Percentiles rank a stretch among this genome's conserved stretches.
These are phyloP conservation scores for Periconia macrospinosa DNA, from an alignment of 2,329 filamentous ascomycete genomes.

Conservation along the genomic window DNA sequence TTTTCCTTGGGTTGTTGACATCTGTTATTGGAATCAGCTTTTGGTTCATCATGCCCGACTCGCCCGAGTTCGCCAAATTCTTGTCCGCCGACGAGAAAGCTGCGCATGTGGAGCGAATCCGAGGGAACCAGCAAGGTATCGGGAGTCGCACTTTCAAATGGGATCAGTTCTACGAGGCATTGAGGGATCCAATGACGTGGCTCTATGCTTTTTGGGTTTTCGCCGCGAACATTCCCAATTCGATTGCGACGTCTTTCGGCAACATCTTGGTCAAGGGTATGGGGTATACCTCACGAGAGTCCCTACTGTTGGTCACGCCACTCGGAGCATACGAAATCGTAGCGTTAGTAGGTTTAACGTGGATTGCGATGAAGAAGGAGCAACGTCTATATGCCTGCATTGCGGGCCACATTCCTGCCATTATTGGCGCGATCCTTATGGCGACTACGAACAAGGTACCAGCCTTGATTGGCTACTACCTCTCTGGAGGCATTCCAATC, in stretches of 20 bases:
- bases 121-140: constrained; percentile 42
- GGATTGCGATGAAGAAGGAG: constrained; percentile 40
- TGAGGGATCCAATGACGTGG: constrained; percentile 42
- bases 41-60: constrained; percentile 43
- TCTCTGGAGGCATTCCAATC: constrained; percentile 43
- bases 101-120: constrained; percentile 36
- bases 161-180: constrained; percentile 38
- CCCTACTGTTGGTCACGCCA: constrained; percentile 42
- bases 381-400: constrained; percentile 42
- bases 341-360: constrained; percentile 40
- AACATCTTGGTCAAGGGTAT: constrained; percentile 44
- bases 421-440: constrained; percentile 44
- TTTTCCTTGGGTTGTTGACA: constrained; percentile 40
- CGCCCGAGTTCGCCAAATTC: constrained; percentile 36
- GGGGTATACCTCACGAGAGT: constrained; percentile 38
- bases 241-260: constrained; percentile 42
- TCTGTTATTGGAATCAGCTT: constrained; percentile 32
- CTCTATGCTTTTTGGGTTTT: constrained; percentile 40
- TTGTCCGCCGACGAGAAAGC: constrained; percentile 36
- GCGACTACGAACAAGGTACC: constrained; percentile 42
- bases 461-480: constrained; percentile 42
- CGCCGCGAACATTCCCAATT: constrained; percentile 44
- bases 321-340: constrained; percentile 45
- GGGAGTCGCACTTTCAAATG: constrained; percentile 39
- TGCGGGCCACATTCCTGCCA: constrained; percentile 38